Base-by-base conservation (phyloP, 2,329 filamentous ascomycete genomes). In the Simplicillium sp. region DNA sequence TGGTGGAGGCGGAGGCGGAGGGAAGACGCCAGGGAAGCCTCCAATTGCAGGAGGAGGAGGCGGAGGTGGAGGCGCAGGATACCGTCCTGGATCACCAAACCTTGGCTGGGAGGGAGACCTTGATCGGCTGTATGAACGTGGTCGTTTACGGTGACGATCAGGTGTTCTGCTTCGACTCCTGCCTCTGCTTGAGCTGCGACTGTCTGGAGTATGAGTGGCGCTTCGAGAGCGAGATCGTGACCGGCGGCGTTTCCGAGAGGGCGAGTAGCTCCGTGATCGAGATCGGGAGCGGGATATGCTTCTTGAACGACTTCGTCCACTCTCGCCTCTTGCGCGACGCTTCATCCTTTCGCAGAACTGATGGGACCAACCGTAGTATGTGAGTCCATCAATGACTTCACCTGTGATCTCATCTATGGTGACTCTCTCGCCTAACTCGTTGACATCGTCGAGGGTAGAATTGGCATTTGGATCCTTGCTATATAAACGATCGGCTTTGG, bases 311-410 rank as follows among this genome's bases (percentile, higher is more conserved):
- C 48, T 45, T 5, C 46, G 48, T 5, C 45, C 41, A 37, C n/a
- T 44, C 50, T 50, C 41, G 61, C 66, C 35, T 56, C 64, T 20
- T 56, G 61, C 31, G 67, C 38, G 68, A 9, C 20, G 64, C 60
- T 82, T 87, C 83, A 92, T 92, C 54, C 83, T 84, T 49, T 86
- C 71, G 56, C 86, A 94, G 50, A 94, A 92, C 1, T 68, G 67
- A 32, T 76, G 73, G 5, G 87, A 90, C 88, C 88, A 94, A 45
- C 87, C 88, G 55, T 94, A 94, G 58, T 94, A 94, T 1, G 84
- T 86, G 47, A 86, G 80, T 2, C 80, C 81, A 7, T 71, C 69
- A 7, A 80, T 56, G 2, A 81, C 62, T 3, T 83, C 76, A 1
- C 80, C 80, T 0, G 76, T 82, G n/a, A 76, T 64, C 48, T 82